phyloP scores from a whole-genome alignment of 169 alveolate genomes.

The Cyclospora cayetanensis region DNA sequence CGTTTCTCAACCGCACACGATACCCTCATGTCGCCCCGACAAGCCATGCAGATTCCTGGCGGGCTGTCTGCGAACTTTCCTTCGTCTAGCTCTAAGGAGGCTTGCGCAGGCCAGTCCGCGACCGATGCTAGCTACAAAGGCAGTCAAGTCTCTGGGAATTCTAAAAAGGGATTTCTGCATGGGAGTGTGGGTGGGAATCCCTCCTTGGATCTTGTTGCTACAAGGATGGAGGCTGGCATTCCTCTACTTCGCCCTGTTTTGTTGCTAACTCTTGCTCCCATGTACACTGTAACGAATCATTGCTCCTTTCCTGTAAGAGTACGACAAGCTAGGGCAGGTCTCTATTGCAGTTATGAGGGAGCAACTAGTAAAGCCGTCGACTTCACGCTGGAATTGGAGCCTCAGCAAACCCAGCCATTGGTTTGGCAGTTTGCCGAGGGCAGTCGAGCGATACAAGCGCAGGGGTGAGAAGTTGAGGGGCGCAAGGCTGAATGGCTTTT shows the following conservation, averaged over 20 bases:
- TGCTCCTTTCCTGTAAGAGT: conserved; percentile 42
- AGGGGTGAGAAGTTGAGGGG: conserved; percentile 13
- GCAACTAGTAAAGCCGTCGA: background rate
- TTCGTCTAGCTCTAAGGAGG: background rate
- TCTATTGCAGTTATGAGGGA: background rate
- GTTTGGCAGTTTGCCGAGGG: conserved; percentile 46
- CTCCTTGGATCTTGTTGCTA: conserved; percentile 20
- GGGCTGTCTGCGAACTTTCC: background rate
- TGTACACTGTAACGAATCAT: conserved; percentile 28
- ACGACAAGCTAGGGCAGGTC: conserved; percentile 33
- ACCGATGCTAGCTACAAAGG: background rate
- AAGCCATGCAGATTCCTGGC: background rate
- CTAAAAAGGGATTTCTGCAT: background rate
- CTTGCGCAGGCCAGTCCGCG: background rate
- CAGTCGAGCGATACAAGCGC: conserved; percentile 42
- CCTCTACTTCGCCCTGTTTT: conserved; percentile 49
- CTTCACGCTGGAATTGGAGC: conserved; percentile 24
- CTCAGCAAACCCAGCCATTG: conserved; percentile 18
- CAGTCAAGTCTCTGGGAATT: background rate
- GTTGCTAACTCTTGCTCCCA: conserved; percentile 28
- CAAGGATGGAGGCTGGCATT: conserved; percentile 10
- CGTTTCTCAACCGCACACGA: background rate
- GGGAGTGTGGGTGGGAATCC: background rate
- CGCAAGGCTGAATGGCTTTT: background rate
- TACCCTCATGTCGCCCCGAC: background rate